phyloP scores from a whole-genome alignment of 208 protist species.

The Leishmania mexicana region DNA sequence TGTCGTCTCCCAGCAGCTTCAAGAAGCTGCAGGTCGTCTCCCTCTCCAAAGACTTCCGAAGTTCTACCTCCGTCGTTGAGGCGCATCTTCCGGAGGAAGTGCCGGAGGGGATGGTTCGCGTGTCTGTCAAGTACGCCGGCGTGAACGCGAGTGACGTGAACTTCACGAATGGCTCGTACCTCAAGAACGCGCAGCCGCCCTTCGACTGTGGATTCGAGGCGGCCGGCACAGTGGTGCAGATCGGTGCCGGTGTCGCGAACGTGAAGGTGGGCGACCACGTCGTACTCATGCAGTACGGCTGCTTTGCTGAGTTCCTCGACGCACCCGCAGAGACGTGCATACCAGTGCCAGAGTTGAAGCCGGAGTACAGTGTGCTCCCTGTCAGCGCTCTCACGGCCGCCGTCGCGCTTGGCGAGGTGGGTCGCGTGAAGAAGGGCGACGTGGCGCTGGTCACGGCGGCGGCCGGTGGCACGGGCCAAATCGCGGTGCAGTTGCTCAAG shows the following conservation, averaged over 20 bases:
- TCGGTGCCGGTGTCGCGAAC: constrained; percentile 45
- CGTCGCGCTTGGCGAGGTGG: constrained; percentile 61
- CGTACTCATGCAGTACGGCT: constrained; percentile 47
- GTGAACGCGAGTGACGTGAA: constrained; percentile 84
- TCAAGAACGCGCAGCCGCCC: constrained; percentile 38
- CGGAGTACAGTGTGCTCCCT: constrained; percentile 28
- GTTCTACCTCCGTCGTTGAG: constrained; percentile 33
- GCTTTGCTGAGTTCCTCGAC: constrained; percentile 56
- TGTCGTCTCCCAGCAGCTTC: constrained; percentile 27
- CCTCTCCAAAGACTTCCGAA: constrained; percentile 47
- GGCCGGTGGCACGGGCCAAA: constrained; percentile 84
- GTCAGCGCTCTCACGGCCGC: constrained; percentile 74
- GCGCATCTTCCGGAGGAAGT: constrained; percentile 35
- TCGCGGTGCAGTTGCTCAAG: constrained; percentile 91
- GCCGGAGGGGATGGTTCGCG: constrained; percentile 39
- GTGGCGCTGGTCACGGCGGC: constrained; percentile 85
- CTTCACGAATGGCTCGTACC: constrained; percentile 64
- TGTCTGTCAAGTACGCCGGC: constrained; percentile 58
- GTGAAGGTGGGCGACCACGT: constrained; percentile 49
- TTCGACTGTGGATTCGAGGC: constrained; percentile 85
- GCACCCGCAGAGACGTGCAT: constrained; percentile 30
- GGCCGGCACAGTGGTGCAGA: constrained; percentile 54
- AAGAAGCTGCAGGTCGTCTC: constrained; percentile 49
- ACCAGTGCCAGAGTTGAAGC: constrained; percentile 43
- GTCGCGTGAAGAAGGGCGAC: constrained; percentile 43